Evolutionary conservation across 805 yeast genomes (phyloP).

Genomic region (Barnettozyma pratensis): DNA sequence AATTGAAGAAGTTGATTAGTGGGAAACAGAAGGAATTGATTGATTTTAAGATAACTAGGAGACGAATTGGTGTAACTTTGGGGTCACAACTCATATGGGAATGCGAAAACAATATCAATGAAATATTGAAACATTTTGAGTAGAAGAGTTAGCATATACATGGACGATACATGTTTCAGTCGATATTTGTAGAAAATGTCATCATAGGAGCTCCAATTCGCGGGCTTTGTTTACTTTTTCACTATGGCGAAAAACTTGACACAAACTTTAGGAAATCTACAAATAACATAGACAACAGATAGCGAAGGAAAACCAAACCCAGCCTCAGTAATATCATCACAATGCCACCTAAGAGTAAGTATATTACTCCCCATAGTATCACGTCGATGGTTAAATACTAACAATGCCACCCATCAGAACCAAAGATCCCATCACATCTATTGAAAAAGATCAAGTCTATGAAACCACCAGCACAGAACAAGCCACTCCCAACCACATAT

Average conservation of each 20-base stretch:
- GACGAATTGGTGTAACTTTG: conserved; percentile 3
- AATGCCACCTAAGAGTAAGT: conserved; percentile 21
- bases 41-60: conserved; percentile 1
- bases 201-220: too few species aligned
- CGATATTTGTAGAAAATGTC: too few species aligned
- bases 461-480: not conserved
- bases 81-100: conserved; percentile 14
- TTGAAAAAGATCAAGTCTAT: conserved; percentile 1
- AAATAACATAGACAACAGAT: not conserved
- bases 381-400: too few species aligned
- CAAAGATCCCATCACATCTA: conserved; percentile 12
- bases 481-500: conserved; percentile 26
- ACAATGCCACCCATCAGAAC: not conserved
- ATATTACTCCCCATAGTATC: too few species aligned
- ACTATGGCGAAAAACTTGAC: not conserved
- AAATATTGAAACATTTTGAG: conserved; percentile 1
- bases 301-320: too few species aligned
- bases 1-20: not conserved
- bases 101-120: conserved; percentile 6
- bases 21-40: not conserved
- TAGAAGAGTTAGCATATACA: not conserved
- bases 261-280: not conserved
- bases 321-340: not conserved
- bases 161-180: too few species aligned
- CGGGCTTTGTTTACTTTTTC: too few species aligned